These are phyloP conservation scores for Orbilia quercus DNA, from an alignment of 2,329 filamentous ascomycete species.

Conservation along the genomic window DNA sequence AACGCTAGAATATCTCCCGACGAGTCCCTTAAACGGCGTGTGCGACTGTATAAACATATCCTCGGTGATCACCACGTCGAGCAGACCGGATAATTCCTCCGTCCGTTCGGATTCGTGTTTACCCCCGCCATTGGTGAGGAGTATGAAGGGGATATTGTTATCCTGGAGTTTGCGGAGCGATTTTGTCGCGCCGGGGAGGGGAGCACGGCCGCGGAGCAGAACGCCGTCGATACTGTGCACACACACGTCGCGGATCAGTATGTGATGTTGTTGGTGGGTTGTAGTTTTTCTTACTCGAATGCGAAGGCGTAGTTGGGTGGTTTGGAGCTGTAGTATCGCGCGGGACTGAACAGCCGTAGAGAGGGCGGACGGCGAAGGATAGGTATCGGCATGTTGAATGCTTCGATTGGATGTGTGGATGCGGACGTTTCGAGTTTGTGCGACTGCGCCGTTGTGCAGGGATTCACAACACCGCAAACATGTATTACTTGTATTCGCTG, in stretches of 20 bases:
- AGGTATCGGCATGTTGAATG: conserved; percentile 34
- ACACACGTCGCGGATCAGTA: no score
- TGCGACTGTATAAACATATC: conserved; percentile 88
- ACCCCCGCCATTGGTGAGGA: conserved; percentile 95
- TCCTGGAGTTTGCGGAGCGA: conserved; percentile 78
- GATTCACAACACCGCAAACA: conserved; percentile 1
- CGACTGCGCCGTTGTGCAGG: conserved; percentile 15
- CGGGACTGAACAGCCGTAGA: conserved; percentile 11
- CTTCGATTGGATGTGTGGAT: conserved; percentile 15
- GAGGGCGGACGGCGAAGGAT: conserved; percentile 22
- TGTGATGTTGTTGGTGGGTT: neutral
- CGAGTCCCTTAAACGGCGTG: conserved; percentile 82
- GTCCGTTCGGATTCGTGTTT: conserved; percentile 81
- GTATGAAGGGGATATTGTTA: conserved; percentile 86
- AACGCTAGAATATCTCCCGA: conserved; percentile 71
- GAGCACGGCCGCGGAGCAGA: conserved; percentile 82
- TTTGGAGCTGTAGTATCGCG: conserved; percentile 41
- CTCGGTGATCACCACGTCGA: conserved; percentile 73
- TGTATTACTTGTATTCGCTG: no score
- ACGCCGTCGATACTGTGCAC: conserved; percentile 84
- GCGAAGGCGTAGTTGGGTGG: conserved; percentile 68
- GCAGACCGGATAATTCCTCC: conserved; percentile 73
- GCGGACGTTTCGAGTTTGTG: conserved; percentile 32
- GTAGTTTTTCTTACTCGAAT: conserved; percentile 66
- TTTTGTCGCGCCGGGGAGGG: conserved; percentile 80